Evolutionary conservation across 1,284 basidiomycete genomes (phyloP).

Genomic region (Boletellus deceptivus): DNA sequence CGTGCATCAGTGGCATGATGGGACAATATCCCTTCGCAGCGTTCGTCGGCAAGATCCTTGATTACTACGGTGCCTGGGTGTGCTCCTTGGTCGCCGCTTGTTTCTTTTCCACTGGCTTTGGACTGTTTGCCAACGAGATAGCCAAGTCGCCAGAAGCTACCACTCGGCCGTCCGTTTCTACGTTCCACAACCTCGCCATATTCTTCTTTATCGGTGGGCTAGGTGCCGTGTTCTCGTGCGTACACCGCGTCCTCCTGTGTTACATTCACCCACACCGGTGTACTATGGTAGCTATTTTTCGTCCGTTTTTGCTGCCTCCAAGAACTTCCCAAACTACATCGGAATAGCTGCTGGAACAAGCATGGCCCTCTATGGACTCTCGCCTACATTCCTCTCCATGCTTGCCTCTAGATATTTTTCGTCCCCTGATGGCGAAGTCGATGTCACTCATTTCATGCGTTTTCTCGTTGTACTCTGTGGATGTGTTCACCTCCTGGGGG

Average conservation of each 20-base stretch:
- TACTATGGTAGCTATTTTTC: slow-evolving; percentile 61
- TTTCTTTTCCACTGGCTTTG: slow-evolving; percentile 58
- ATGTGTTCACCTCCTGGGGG: slow-evolving; percentile 52
- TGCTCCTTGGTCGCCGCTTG: slow-evolving; percentile 64
- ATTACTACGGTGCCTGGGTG: slow-evolving; percentile 56
- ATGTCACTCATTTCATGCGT: slow-evolving; percentile 54
- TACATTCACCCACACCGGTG: not conserved
- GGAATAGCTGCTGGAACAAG: slow-evolving; percentile 65
- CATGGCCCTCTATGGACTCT: slow-evolving; percentile 73
- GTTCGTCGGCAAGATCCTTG: slow-evolving; percentile 57
- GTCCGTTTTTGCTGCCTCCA: slow-evolving; percentile 70
- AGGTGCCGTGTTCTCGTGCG: slow-evolving; percentile 69
- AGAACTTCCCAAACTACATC: slow-evolving; percentile 59
- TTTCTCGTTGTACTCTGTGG: slow-evolving; percentile 58
- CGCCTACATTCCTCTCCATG: slow-evolving; percentile 68
- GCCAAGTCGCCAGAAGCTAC: slow-evolving; percentile 41
- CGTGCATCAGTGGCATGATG: slow-evolving; percentile 52
- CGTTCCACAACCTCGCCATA: slow-evolving; percentile 52
- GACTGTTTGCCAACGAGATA: slow-evolving; percentile 59
- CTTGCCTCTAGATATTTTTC: slow-evolving; percentile 63
- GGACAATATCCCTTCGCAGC: slow-evolving; percentile 68
- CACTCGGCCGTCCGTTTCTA: slow-evolving; percentile 38
- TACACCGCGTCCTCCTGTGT: slow-evolving; percentile 10
- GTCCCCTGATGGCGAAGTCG: slow-evolving; percentile 43
- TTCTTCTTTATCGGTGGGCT: slow-evolving; percentile 64